Evolutionary conservation across 2,329 filamentous ascomycete species (phyloP).

Genomic region (Ophiostoma fasciatum): DNA sequence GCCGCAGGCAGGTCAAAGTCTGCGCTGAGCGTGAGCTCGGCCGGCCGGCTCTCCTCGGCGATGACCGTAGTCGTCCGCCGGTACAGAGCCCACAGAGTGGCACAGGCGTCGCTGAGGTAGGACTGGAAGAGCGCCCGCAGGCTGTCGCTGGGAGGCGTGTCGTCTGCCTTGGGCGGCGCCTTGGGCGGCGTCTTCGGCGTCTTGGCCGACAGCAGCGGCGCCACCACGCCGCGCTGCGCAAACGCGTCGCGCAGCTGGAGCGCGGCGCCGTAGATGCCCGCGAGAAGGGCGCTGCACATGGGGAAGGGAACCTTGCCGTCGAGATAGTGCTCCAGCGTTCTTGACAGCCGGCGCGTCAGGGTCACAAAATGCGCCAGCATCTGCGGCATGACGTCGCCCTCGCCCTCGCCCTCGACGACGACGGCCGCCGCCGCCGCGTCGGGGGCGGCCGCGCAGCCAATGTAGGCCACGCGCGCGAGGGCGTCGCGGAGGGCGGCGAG

Average conservation of each 20-base stretch:
- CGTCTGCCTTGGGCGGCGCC: background rate
- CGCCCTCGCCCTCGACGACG: too few relatives aligned
- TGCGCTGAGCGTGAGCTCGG: slow-evolving; percentile 5
- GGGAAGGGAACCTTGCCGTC: slow-evolving; percentile 17
- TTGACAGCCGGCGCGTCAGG: slow-evolving; percentile 10
- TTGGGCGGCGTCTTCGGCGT: background rate
- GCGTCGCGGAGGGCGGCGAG: slow-evolving; percentile 20
- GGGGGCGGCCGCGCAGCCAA: slow-evolving; percentile 33
- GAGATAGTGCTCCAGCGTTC: slow-evolving; percentile 23
- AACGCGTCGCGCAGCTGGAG: slow-evolving; percentile 25
- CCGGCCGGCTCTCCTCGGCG: background rate
- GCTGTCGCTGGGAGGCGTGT: background rate
- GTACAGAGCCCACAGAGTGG: slow-evolving; percentile 26
- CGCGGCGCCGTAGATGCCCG: slow-evolving; percentile 19
- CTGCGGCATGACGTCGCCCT: slow-evolving; percentile 2
- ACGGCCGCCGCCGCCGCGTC: too few relatives aligned
- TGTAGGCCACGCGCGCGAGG: slow-evolving; percentile 29
- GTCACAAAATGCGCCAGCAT: slow-evolving; percentile 13
- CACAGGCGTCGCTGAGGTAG: slow-evolving; percentile 25
- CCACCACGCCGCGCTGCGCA: slow-evolving; percentile 7
- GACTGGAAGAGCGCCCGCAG: slow-evolving; percentile 11
- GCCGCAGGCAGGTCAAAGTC: slow-evolving; percentile 10
- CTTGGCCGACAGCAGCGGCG: background rate
- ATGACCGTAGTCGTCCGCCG: slow-evolving; percentile 19
- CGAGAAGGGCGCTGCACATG: slow-evolving; percentile 24